Percentiles rank a stretch among this genome's conserved stretches.
Conservation (phyloP, 116 monocot genomes). For the Zostera marina region DNA sequence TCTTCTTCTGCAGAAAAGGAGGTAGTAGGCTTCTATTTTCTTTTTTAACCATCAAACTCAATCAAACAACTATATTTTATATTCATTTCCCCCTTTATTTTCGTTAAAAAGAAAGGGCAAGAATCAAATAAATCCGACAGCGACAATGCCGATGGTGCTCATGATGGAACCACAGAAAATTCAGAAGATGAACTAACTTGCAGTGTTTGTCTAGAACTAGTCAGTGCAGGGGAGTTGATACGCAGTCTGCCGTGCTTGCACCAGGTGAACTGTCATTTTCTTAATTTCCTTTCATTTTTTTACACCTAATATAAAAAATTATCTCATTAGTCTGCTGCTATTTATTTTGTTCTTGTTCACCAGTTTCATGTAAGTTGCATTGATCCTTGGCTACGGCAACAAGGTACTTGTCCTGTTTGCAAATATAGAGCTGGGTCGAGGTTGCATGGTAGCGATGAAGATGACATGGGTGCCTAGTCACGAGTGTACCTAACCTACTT, state of each 20-base stretch:
- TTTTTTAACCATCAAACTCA: not conserved
- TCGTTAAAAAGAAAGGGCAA: constrained; percentile 34
- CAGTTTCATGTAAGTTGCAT: constrained; percentile 88
- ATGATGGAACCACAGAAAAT: constrained; percentile 18
- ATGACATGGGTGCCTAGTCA: constrained; percentile 13
- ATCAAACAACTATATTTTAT: not conserved
- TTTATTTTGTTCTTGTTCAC: no score
- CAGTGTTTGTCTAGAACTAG: constrained; percentile 95
- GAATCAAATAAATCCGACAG: constrained; percentile 11
- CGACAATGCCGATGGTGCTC: no score
- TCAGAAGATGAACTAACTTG: constrained; percentile 81
- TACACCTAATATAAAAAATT: not conserved
- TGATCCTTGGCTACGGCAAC: constrained; percentile 95
- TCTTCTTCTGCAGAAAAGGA: constrained; percentile 30
- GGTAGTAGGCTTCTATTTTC: constrained; percentile 24
- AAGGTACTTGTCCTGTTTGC: constrained; percentile 90
- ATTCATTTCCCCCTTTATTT: not conserved
- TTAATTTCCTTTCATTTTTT: not conserved
- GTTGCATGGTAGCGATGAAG: constrained; percentile 20
- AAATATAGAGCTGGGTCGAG: constrained; percentile 48
- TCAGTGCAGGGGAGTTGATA: constrained; percentile 54
- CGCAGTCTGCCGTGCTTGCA: constrained; percentile 94
- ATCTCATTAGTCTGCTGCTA: no score
- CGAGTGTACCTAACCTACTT: no score
- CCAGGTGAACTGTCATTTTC: constrained; percentile 29